Base-by-base conservation (phyloP, 78 protist genomes). In the Acrasis kona region DNA sequence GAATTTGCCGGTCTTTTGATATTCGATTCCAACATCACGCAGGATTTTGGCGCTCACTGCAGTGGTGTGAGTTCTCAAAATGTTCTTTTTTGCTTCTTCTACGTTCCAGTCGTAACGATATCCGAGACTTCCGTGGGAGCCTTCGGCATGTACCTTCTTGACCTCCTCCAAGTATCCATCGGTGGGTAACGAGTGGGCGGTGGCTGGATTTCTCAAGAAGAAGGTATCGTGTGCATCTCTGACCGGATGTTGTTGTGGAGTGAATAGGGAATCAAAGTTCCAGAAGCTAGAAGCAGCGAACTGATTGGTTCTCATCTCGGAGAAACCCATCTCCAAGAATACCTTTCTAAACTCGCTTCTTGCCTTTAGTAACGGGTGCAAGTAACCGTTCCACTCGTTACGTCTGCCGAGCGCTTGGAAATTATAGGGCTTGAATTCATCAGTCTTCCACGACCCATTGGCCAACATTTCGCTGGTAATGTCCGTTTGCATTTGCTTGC, bases 221-320 rank as follows among this genome's bases (percentile, higher is more conserved):
- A 98, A 98, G 12, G 99, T 98, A 84, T 98, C 99, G 41, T 98
- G 99, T 12, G 82, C 77, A 36, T 98, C 99, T 61, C 99, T 88
- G 6, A 99, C 99, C 8, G 99, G 99, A 88, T 98, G 99, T 72
- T 95, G 92, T 67, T 96, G 97, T 35, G 99, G 99, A 87, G 90
- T 96, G 87, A 92, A 97, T 67, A 98, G 94, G 9, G 99, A 81
- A 79, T 98, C 99, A 74, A 98, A 97, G 92, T 98, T 97, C 99
- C 99, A 98, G 88, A 98, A 97, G 27, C 96, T 89, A 29, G 79
- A 73, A 86, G 95, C 99, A 27, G 95, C 97, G 41, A 57, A 96
- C 67, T 80, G 30, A 41, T 85, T 70, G 3, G 99, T 97, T 65
- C 91, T 91, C 99, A 97, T 97, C 81, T 97, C 99, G 57, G 70